Base-by-base conservation (phyloP, 1,284 basidiomycete species). In the Cryptococcus sp. region DNA sequence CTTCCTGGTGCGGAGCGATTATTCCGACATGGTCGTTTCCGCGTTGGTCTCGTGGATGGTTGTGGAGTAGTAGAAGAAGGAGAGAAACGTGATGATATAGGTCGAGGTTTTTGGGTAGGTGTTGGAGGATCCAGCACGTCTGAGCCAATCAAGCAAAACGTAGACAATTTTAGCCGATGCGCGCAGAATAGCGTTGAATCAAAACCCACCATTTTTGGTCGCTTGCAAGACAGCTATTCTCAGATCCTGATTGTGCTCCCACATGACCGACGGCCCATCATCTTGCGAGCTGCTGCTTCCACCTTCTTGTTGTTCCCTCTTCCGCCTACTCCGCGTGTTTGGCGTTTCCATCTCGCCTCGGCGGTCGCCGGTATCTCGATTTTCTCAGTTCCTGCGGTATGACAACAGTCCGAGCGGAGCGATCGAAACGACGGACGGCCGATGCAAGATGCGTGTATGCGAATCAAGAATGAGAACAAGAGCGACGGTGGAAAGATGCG, bases 91-190 rank as follows among this genome's bases (percentile, higher is more conserved):
- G 64, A 61, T 38, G 61, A 61, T 16, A 65, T 61, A 0, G 67
- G 63, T 39, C 63, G 52, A n/a, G 67, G 63, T 48, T 60, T 58
- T 38, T 68, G 67, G 0, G 67, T 66, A 11, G 65, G 64, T 16
- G 59, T 60, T n/a, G 67, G 65, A 17, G 59, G 63, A 23, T 45
- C 43, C 1, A 63, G 46, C 0, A 43, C 26, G 19, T 61, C 62
- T 64, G 41, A 19, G 22, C 19, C n/a, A 20, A 45, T n/a, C 23
- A 25, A 20, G 34, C n/a, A 15, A 46, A 39, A 34, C 22, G 19
- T 44, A n/a, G 17, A 48, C 50, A 59, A 49, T 43, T 15, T 23
- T n/a, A 39, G 16, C 23, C n/a, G n/a, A n/a, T 20, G n/a, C 37
- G 2, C 50, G 44, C 16, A 7, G 10, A 23, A 46, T 11, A 3